A percentile compares a stretch with the other conserved stretches of the same genome.
These are phyloP conservation scores for Nitzschia sp. DNA, from an alignment of 108 stramenopile species.

Conservation along the genomic window DNA sequence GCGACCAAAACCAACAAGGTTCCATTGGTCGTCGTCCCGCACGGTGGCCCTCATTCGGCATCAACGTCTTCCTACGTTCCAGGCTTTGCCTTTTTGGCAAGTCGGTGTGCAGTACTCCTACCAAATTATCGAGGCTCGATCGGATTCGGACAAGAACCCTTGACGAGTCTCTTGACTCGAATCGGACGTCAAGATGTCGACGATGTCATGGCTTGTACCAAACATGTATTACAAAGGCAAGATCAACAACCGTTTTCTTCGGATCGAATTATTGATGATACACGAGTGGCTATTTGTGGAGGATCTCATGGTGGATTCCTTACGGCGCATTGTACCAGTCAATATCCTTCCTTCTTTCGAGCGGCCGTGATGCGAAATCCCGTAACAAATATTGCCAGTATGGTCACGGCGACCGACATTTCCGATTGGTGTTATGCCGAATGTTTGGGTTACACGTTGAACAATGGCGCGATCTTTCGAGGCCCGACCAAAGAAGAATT, in stretches of 20 bases:
- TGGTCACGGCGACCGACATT: constrained; percentile 91
- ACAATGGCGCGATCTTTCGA: constrained; percentile 53
- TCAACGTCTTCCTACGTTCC: constrained; percentile 62
- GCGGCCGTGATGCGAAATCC: constrained; percentile 91
- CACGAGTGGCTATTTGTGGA: constrained; percentile 76
- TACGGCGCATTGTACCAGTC: constrained; percentile 75
- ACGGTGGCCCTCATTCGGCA: constrained; percentile 76
- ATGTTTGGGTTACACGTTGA: constrained; percentile 56
- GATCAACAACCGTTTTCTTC: too few species aligned
- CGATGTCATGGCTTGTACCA: constrained; percentile 69
- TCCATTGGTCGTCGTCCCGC: constrained; percentile 78
- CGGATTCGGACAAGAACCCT: constrained; percentile 74
- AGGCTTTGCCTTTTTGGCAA: constrained; percentile 64
- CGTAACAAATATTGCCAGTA: constrained; percentile 88
- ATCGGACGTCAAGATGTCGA: constrained; percentile 73
- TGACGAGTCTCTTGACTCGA: constrained; percentile 65
- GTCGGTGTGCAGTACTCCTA: constrained; percentile 72
- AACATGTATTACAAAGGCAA: constrained; percentile 34
- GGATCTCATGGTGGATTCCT: constrained; percentile 94
- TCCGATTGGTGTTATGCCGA: constrained; percentile 93
- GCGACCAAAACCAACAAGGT: constrained; percentile 29
- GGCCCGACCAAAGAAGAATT: constrained; percentile 55
- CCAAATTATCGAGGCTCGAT: constrained; percentile 88
- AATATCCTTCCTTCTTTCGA: constrained; percentile 87
- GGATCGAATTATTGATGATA: constrained; percentile 38